These are phyloP conservation scores for Aspergillaceae sp. DNA, from an alignment of 2,329 filamentous ascomycete genomes.

Conservation along the genomic window DNA sequence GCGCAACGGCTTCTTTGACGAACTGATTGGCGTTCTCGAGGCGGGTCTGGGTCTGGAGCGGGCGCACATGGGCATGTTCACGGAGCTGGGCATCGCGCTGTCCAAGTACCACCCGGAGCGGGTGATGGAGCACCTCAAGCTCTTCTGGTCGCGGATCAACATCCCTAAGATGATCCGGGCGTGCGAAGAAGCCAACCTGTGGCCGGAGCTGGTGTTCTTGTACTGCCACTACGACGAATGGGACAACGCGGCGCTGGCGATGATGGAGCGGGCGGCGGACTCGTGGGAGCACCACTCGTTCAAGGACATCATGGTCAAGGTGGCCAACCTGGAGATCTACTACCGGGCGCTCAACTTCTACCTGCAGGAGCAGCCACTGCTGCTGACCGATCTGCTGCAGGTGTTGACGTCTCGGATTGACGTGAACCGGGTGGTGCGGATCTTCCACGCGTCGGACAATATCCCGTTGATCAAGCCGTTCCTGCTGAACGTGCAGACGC, in stretches of 20 bases:
- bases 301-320: slow-evolving; percentile 97
- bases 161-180: slow-evolving; percentile 93
- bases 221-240: slow-evolving; percentile 98
- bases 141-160: slow-evolving; percentile 98
- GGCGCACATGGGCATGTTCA: slow-evolving; percentile 96
- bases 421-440: slow-evolving; percentile 96
- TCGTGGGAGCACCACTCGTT: slow-evolving; percentile 99
- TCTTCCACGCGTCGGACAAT: slow-evolving; percentile 98
- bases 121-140: slow-evolving; percentile 95
- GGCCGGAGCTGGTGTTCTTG: slow-evolving; percentile 95
- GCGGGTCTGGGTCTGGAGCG: slow-evolving; percentile 88
- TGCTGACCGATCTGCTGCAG: slow-evolving; percentile 92
- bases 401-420: slow-evolving; percentile 88
- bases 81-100: slow-evolving; percentile 79
- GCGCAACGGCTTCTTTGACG: slow-evolving; percentile 93
- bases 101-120: slow-evolving; percentile 92
- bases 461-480: slow-evolving; percentile 98
- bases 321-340: slow-evolving; percentile 97
- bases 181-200: slow-evolving; percentile 88
- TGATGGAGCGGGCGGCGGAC: slow-evolving; percentile 96
- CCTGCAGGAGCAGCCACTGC: slow-evolving; percentile 88
- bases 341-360: slow-evolving; percentile 97
- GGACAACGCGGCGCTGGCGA: slow-evolving; percentile 91
- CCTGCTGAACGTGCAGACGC: slow-evolving; percentile 86
- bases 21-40: slow-evolving; percentile 89